phyloP scores from a whole-genome alignment of 1,284 basidiomycete genomes.

The Salmacisia buchloeana region DNA sequence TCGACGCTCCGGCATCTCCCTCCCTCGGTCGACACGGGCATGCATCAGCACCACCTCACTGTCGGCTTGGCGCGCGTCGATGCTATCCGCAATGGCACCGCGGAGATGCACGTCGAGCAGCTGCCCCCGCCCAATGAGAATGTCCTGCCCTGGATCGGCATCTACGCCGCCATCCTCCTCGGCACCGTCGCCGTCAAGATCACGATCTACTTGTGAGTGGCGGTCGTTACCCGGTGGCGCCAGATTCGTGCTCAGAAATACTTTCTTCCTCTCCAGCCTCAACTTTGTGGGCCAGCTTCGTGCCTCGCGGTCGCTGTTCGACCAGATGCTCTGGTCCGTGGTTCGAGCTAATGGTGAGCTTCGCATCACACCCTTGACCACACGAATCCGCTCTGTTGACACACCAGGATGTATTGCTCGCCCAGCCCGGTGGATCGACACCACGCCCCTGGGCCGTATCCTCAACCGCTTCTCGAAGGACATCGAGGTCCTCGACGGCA shows the following conservation, averaged over 20 bases:
- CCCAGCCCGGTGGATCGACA: conserved; percentile 37
- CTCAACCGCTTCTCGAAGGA: conserved; percentile 56
- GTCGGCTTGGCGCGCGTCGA: background rate
- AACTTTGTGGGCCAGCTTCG: background rate
- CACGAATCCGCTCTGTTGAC: no score
- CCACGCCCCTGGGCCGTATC: conserved; percentile 53
- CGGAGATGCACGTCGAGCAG: background rate
- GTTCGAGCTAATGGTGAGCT: no score
- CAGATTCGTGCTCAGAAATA: background rate
- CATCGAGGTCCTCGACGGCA: conserved; percentile 55
- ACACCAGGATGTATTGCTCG: no score
- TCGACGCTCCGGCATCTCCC: no score
- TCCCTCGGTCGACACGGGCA: no score
- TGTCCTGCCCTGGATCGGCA: background rate
- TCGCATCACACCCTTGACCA: no score
- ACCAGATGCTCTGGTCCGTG: background rate
- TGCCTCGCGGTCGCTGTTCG: background rate
- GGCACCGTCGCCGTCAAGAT: background rate
- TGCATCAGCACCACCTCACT: no score
- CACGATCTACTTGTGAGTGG: background rate
- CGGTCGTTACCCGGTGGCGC: no score
- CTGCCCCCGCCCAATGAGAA: background rate
- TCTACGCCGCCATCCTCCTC: background rate
- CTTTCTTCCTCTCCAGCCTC: no score
- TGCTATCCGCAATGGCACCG: background rate